These are phyloP conservation scores for Linnemannia elongata DNA, from an alignment of 192 early-diverging fungal species.

Conservation along the genomic window DNA sequence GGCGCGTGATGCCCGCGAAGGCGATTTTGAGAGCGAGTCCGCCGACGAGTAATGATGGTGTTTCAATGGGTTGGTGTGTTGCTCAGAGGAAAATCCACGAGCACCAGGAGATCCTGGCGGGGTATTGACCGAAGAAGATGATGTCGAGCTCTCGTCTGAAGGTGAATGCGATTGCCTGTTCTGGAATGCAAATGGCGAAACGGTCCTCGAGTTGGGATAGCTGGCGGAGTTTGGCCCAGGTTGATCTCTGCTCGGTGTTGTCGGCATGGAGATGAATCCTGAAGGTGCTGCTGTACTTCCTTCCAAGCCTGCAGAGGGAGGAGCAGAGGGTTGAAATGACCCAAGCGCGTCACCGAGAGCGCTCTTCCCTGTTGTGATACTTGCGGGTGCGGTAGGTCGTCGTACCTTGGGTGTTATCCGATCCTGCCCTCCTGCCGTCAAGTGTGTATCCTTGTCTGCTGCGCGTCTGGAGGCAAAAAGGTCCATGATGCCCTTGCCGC, in stretches of 20 bases:
- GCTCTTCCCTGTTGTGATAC: not conserved
- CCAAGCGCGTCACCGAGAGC: not conserved
- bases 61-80: slow-evolving; percentile 14
- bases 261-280: slow-evolving; percentile 7
- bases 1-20: slow-evolving; percentile 31
- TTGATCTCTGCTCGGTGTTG: slow-evolving; percentile 10
- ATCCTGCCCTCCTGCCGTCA: slow-evolving; percentile 1
- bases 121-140: slow-evolving; percentile 30
- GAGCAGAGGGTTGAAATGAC: not conserved
- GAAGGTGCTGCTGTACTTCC: not conserved
- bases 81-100: not conserved
- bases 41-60: slow-evolving; percentile 42
- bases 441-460: slow-evolving; percentile 1
- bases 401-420: not conserved
- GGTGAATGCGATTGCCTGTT: slow-evolving; percentile 46
- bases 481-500: slow-evolving; percentile 8
- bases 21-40: slow-evolving; percentile 23
- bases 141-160: slow-evolving; percentile 31
- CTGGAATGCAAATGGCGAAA: slow-evolving; percentile 46
- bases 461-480: slow-evolving; percentile 19
- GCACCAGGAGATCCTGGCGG: slow-evolving; percentile 44
- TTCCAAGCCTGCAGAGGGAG: not conserved
- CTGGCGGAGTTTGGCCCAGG: not conserved
- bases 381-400: slow-evolving; percentile 4
- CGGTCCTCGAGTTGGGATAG: slow-evolving; percentile 48